Base-by-base conservation (phyloP, 1,139 yeast genomes). In the Yamadazyma mexicana region DNA sequence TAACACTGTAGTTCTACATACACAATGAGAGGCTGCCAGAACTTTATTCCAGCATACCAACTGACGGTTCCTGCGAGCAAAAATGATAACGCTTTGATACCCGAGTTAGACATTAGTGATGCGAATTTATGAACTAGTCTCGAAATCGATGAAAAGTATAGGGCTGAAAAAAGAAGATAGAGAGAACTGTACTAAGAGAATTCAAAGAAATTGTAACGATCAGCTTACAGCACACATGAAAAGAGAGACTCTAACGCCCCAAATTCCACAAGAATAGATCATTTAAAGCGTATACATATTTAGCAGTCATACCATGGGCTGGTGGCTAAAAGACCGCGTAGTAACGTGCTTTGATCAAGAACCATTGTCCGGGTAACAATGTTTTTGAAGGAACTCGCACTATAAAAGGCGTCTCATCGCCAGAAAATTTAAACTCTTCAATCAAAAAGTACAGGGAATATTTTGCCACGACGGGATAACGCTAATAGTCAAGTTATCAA, bases 21-120 rank as follows among this genome's bases (percentile, higher is more conserved):
- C 83, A 85, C 72, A 4, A 85, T 73, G 24, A 85, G 59, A 1
- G 95, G 94, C 50, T 81, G 83, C 72, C 87, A 85, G 61, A 85
- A 85, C 54, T 75, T 77, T 40, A 79, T 64, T 1, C 92, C 85
- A 20, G 73, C 61, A 43, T 68, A 72, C 73, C 75, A 69, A 40
- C 75, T 66, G 26, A 69, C 49, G 5, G 61, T 65, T 5, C 68
- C 64, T 4, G 64, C 69, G 22, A 64, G 59, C 20, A 64, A 43
- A 5, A 67, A 40, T 0, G 64, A 49, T 1, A 60, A 31, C 10
- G 54, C 55, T 46, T 62, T 62, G 3, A 50, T 49, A 23, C 61
- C 65, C 14, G 45, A 42, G n/a, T 48, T 44, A 12, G 64, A 56
- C 67, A 62, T 62, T 17, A 20, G 30, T 28, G 31, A 16, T 28